Percentiles rank a stretch among this genome's conserved stretches.
Conservation (phyloP, 805 yeast species). For the Clavispora phyllophila region DNA sequence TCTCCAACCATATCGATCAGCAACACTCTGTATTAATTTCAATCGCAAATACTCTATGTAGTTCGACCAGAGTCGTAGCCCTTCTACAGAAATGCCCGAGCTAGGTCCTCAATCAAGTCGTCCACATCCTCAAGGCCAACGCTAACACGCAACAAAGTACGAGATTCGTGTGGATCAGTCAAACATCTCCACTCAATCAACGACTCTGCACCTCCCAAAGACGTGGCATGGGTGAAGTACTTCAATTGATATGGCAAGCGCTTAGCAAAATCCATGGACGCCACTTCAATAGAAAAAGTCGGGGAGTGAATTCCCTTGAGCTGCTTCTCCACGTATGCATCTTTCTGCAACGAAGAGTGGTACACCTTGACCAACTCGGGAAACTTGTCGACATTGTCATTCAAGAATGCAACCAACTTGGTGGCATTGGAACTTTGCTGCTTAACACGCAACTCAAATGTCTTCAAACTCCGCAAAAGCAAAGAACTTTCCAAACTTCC, state of each 20-base stretch:
- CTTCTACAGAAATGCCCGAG: constrained; percentile 41
- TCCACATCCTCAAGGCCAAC: constrained; percentile 74
- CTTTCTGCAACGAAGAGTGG: constrained; percentile 78
- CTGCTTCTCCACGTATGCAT: constrained; percentile 61
- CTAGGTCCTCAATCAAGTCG: constrained; percentile 72
- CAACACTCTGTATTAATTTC: no score
- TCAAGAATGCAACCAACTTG: constrained; percentile 54
- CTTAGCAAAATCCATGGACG: constrained; percentile 50
- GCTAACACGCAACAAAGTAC: constrained; percentile 65
- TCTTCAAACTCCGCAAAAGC: constrained; percentile 73
- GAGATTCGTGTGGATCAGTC: constrained; percentile 50
- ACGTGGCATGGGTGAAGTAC: constrained; percentile 85
- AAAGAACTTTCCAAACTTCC: constrained; percentile 74
- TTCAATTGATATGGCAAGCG: constrained; percentile 58
- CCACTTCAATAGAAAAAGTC: constrained; percentile 62
- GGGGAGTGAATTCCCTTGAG: constrained; percentile 63
- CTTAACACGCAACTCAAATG: constrained; percentile 66
- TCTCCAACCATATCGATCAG: no score
- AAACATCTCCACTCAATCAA: constrained; percentile 87
- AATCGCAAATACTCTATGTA: no score
- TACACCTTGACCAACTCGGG: constrained; percentile 48
- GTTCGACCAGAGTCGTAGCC: no score
- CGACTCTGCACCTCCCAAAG: constrained; percentile 89
- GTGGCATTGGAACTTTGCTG: constrained; percentile 63
- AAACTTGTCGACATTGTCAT: constrained; percentile 43